Evolutionary conservation across 2,329 filamentous ascomycete genomes (phyloP).

Genomic region (Fusarium sp.): DNA sequence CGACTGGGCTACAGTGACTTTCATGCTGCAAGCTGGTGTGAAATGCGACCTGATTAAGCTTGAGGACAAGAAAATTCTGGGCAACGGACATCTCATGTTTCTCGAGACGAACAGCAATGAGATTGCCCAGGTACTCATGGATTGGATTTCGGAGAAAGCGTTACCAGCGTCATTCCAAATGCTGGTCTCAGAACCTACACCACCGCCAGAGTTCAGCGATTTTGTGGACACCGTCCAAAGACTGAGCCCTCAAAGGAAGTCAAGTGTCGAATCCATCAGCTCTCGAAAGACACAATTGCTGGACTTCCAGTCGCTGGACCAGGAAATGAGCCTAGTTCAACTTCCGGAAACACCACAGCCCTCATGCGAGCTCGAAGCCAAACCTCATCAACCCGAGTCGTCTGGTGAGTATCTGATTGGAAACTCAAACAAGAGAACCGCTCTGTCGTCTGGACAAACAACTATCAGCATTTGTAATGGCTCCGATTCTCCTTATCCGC

Average conservation of each 20-base stretch:
- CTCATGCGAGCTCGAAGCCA: not conserved
- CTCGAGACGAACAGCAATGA: constrained; percentile 60
- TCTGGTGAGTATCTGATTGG: not conserved
- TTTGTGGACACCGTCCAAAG: not conserved
- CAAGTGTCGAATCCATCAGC: not conserved
- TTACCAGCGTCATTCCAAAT: not conserved
- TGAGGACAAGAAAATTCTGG: constrained; percentile 53
- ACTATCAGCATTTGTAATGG: not conserved
- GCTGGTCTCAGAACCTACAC: not conserved
- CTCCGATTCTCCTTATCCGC: not conserved
- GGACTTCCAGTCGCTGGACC: not conserved
- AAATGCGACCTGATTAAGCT: constrained; percentile 54
- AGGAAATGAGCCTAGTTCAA: not conserved
- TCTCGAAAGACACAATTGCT: not conserved
- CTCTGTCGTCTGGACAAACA: constrained; percentile 1
- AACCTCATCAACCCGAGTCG: not conserved
- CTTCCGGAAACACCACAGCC: not conserved
- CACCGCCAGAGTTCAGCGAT: not conserved
- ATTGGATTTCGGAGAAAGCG: constrained; percentile 46
- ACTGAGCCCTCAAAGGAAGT: not conserved
- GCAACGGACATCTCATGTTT: constrained; percentile 65
- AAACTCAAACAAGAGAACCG: not conserved
- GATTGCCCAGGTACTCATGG: constrained; percentile 49
- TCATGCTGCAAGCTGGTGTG: constrained; percentile 61
- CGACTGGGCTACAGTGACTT: constrained; percentile 63